Evolutionary conservation across 2,329 filamentous ascomycete genomes (phyloP).

Genomic region (Rhynchosporium secalis): DNA sequence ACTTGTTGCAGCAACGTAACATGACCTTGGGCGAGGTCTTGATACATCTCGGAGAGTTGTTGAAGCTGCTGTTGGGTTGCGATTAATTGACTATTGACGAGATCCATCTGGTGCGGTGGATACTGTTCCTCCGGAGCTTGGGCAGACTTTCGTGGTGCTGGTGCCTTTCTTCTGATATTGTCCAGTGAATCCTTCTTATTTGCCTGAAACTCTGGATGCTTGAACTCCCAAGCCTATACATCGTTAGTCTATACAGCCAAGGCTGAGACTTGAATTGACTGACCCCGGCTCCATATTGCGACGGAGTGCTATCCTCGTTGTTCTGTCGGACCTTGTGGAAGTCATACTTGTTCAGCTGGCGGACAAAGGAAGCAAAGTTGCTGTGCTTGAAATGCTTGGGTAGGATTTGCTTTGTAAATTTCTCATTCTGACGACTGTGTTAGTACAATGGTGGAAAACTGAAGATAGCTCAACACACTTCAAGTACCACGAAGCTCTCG

Average conservation of each 20-base stretch:
- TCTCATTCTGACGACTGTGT: constrained; percentile 71
- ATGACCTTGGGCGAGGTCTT: constrained; percentile 69
- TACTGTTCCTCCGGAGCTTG: constrained; percentile 68
- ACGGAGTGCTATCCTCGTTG: constrained; percentile 81
- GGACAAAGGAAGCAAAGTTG: constrained; percentile 96
- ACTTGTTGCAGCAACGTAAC: constrained; percentile 63
- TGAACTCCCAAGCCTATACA: constrained; percentile 86
- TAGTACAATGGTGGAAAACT: constrained; percentile 18
- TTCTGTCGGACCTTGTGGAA: constrained; percentile 97
- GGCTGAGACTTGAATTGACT: constrained; percentile 31
- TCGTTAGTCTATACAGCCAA: not conserved
- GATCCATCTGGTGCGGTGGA: constrained; percentile 82
- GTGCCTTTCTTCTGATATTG: constrained; percentile 93
- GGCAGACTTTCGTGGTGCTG: constrained; percentile 76
- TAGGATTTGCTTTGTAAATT: constrained; percentile 95
- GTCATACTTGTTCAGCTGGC: constrained; percentile 95
- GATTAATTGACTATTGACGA: constrained; percentile 83
- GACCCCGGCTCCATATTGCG: constrained; percentile 79
- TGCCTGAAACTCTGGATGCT: constrained; percentile 91
- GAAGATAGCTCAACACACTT: constrained; percentile 59
- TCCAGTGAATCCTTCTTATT: constrained; percentile 96
- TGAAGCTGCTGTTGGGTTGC: constrained; percentile 93
- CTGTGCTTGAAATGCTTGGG: constrained; percentile 99
- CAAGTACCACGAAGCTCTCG: constrained; percentile 94
- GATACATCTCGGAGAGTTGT: constrained; percentile 79